Base-by-base conservation (phyloP, 2,329 filamentous ascomycete species). In the Phoma sp. region DNA sequence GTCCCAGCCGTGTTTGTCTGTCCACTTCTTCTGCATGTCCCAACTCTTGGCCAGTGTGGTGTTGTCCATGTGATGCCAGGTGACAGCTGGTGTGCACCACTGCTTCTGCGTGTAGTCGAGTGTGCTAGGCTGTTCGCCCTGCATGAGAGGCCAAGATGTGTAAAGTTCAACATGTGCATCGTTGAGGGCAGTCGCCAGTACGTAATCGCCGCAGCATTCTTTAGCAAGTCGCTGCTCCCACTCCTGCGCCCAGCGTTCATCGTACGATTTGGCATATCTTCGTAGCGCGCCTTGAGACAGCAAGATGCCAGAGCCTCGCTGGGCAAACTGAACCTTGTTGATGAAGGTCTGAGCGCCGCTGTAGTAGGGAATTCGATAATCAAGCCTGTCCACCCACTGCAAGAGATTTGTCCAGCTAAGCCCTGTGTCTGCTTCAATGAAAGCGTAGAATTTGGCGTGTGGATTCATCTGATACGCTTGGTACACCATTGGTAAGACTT, bases 401-500 rank as follows among this genome's bases (percentile, higher is more conserved):
- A 79, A 59, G 11, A 77, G 42, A 37, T 74, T 75, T 0, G 70
- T 70, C 70, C 71, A 75, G 54, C 65, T 70, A 22, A 75, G 38
- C 14, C 60, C 65, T 11, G 73, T 74, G 38, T 74, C 69, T 7
- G 69, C 61, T 23, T 74, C 71, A 36, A 75, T 69, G 62, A 75
- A 73, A 38, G 72, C 47, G 53, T 68, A 70, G 52, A 71, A 75
- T 7, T 53, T 60, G 22, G 59, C 59, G 9, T 58, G 37, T 7
- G 71, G 70, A 2, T 61, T 64, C 56, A 75, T 58, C 22, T 67
- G 65, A 37, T 79, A 74, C 0, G 81, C 77, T 60, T 80, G 78
- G 60, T 83, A 79, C 2, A 82, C 78, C 74, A 84, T 79, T 6
- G 82, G 82, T 18, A 85, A 69, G 58, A 83, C 81, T 65, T 84